phyloP scores from a whole-genome alignment of 1,139 yeast genomes.

The Magnusiomyces magnusii region DNA sequence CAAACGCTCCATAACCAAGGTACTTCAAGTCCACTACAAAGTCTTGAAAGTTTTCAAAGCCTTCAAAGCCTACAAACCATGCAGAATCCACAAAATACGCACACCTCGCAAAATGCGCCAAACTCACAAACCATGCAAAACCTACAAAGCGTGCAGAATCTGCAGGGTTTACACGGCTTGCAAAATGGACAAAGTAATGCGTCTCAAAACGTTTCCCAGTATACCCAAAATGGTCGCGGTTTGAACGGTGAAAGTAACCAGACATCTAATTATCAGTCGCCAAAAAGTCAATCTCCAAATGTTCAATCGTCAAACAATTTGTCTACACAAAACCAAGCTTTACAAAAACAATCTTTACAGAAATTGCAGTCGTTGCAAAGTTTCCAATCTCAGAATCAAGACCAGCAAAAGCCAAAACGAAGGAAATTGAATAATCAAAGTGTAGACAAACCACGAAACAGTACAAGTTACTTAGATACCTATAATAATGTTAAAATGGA shows the following conservation, averaged over 20 bases:
- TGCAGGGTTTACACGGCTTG: neutral
- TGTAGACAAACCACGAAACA: neutral
- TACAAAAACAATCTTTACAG: too few relatives aligned
- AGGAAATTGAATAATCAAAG: neutral
- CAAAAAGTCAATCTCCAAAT: too few relatives aligned
- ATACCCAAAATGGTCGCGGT: neutral
- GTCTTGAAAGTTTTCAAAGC: neutral
- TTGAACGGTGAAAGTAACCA: too few relatives aligned
- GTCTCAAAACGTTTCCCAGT: neutral
- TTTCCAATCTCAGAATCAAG: neutral
- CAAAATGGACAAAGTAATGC: neutral
- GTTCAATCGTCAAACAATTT: too few relatives aligned
- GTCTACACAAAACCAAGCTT: too few relatives aligned
- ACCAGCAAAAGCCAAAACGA: neutral
- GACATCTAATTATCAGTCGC: too few relatives aligned
- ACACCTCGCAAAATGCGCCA: neutral
- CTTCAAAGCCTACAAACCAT: neutral
- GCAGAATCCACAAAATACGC: neutral
- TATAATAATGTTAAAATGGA: slow-evolving; percentile 16
- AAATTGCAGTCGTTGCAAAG: too few relatives aligned
- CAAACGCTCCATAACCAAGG: neutral
- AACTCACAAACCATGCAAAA: neutral
- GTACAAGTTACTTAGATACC: neutral
- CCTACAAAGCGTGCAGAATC: neutral
- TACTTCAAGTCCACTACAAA: neutral